Evolutionary conservation across 805 yeast species (phyloP).

Genomic region (Cyberlindnera maritima): DNA sequence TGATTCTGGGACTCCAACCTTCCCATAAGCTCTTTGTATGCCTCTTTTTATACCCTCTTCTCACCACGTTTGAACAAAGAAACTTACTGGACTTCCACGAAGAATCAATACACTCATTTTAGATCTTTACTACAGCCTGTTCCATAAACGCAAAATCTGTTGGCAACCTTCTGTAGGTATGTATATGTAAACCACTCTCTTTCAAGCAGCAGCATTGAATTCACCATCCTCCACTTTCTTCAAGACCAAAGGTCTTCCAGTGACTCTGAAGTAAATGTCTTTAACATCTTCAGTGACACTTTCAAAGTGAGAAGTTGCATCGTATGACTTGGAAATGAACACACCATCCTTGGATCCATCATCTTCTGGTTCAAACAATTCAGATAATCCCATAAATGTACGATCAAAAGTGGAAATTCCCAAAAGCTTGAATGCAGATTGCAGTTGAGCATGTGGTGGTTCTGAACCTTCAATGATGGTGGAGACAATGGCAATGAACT

Average conservation of each 20-base stretch:
- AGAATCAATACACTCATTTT: too few relatives aligned
- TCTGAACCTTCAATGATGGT: constrained; percentile 91
- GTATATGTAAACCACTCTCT: neutral
- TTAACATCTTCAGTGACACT: constrained; percentile 95
- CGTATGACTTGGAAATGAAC: constrained; percentile 85
- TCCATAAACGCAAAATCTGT: too few relatives aligned
- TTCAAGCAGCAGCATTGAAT: constrained; percentile 21
- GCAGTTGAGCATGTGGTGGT: constrained; percentile 92
- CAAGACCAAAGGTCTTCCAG: constrained; percentile 78
- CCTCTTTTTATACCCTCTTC: too few relatives aligned
- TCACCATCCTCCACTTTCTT: constrained; percentile 27
- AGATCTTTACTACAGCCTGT: too few relatives aligned
- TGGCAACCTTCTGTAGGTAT: neutral
- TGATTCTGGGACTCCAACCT: neutral
- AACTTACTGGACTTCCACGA: too few relatives aligned
- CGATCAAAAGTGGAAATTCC: constrained; percentile 55
- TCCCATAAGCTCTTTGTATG: neutral
- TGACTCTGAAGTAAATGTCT: constrained; percentile 87
- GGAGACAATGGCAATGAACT: constrained; percentile 89
- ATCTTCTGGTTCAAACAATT: constrained; percentile 78
- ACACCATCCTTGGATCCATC: constrained; percentile 82
- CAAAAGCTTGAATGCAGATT: constrained; percentile 88
- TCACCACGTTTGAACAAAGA: too few relatives aligned
- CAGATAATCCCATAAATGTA: constrained; percentile 89
- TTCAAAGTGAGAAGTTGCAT: constrained; percentile 94